Conservation (phyloP, 768 basidiomycete species). For the Russula brevipes region DNA sequence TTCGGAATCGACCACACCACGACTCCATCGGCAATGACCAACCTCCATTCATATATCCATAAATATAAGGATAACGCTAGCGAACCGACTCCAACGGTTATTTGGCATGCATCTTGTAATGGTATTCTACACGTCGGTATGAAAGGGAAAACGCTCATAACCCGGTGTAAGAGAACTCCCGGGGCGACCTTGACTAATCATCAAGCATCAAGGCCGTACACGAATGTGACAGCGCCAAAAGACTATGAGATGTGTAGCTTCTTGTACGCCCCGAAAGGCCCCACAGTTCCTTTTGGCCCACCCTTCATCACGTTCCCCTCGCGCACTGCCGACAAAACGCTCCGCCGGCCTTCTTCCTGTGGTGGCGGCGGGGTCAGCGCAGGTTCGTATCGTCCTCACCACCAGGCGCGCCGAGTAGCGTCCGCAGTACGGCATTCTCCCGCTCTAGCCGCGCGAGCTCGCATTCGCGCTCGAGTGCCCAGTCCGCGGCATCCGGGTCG, state of each 20-base stretch:
- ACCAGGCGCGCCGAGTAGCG: conserved; percentile 54
- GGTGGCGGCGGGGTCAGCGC: conserved; percentile 5
- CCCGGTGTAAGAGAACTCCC: neutral
- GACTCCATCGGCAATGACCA: neutral
- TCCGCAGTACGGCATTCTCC: conserved; percentile 79
- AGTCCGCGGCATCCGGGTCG: conserved; percentile 46
- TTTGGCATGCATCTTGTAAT: neutral
- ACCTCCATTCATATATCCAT: neutral
- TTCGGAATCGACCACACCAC: no score
- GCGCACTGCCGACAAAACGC: conserved; percentile 20
- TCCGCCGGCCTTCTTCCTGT: conserved; percentile 23
- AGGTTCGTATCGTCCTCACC: conserved; percentile 16
- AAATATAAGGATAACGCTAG: neutral
- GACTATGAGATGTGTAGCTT: conserved; percentile 17
- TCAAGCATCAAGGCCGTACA: neutral
- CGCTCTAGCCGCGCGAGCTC: conserved; percentile 82
- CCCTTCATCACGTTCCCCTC: conserved; percentile 14
- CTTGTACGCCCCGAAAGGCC: conserved; percentile 26
- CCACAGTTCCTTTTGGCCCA: conserved; percentile 26
- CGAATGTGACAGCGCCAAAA: neutral
- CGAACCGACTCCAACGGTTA: neutral
- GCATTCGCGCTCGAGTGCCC: conserved; percentile 83
- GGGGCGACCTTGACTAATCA: neutral
- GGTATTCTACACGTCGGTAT: neutral
- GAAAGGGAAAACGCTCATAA: neutral